Conservation (phyloP, 1,139 yeast genomes). For the Sugiyamaella sp. region DNA sequence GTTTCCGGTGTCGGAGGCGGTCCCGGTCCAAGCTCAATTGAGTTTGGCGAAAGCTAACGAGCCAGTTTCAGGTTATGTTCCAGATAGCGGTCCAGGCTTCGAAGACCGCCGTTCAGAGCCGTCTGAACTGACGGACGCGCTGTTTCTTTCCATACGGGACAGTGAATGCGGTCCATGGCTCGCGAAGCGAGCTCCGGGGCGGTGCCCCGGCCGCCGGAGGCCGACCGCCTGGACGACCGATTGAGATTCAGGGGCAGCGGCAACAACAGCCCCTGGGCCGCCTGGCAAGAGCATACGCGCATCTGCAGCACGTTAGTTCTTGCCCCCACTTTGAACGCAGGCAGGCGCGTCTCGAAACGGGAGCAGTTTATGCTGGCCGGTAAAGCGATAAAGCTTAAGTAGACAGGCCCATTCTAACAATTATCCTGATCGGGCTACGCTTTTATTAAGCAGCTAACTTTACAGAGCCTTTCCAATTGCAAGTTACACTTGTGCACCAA, state of each 20-base stretch:
- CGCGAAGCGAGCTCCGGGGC: not conserved
- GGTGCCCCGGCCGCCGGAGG: conserved; percentile 3
- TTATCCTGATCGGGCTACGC: not conserved
- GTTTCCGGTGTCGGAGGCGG: too few relatives aligned
- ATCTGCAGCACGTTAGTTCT: not conserved
- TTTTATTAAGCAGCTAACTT: not conserved
- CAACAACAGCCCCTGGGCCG: too few relatives aligned
- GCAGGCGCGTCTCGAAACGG: conserved; percentile 3
- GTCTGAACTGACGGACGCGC: too few relatives aligned
- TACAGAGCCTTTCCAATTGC: not conserved
- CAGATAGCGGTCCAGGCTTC: too few relatives aligned
- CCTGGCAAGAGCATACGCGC: too few relatives aligned
- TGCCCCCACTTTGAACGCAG: not conserved
- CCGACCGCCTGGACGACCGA: not conserved
- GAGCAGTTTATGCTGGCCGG: not conserved
- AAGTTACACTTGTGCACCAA: not conserved
- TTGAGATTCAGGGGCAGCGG: conserved; percentile 3
- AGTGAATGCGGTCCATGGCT: too few relatives aligned
- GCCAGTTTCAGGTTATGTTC: too few relatives aligned
- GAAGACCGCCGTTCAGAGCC: too few relatives aligned
- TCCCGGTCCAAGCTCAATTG: too few relatives aligned
- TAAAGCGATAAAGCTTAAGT: not conserved
- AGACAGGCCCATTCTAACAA: not conserved
- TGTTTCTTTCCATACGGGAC: too few relatives aligned
- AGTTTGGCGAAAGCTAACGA: too few relatives aligned